Evolutionary conservation across 495 filamentous ascomycete species (phyloP).

Genomic region (Aspergillus heteromorphus): DNA sequence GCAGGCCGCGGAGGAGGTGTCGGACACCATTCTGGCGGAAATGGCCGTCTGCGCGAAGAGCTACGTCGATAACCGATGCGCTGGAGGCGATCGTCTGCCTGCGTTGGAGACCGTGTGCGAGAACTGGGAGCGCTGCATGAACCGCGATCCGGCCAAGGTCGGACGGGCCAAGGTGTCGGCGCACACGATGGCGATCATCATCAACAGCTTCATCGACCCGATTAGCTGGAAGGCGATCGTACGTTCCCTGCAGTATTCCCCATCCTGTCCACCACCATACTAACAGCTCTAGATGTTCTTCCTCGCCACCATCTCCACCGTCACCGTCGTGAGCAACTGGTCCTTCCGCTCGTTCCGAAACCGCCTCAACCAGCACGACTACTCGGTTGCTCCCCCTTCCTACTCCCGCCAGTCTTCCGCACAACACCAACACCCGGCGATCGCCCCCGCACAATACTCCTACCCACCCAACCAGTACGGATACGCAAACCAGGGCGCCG

Average conservation of each 20-base stretch:
- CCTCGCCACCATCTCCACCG: conserved; percentile 37
- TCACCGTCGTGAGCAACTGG: conserved; percentile 43
- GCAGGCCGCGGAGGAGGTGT: conserved; percentile 58
- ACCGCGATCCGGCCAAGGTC: conserved; percentile 59
- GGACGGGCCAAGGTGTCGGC: conserved; percentile 64
- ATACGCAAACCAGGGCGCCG: conserved; percentile 20
- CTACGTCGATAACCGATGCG: conserved; percentile 71
- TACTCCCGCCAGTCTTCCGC: conserved; percentile 19
- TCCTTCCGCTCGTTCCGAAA: conserved; percentile 42
- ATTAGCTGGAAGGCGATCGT: conserved; percentile 71
- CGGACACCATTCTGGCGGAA: conserved; percentile 58
- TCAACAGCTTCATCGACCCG: conserved; percentile 65
- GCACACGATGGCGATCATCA: conserved; percentile 76
- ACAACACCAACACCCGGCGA: conserved; percentile 22
- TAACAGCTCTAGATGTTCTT: conserved; percentile 34
- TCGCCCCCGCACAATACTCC: conserved; percentile 19
- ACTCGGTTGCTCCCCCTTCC: conserved; percentile 18
- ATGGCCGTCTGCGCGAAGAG: conserved; percentile 65
- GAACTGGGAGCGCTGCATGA: conserved; percentile 84
- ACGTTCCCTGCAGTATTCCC: conserved; percentile 20
- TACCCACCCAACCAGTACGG: conserved; percentile 25
- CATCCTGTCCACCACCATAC: neutral
- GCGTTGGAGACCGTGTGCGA: conserved; percentile 68
- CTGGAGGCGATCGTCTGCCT: conserved; percentile 54
- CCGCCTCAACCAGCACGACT: conserved; percentile 30